Evolutionary conservation across 352 stramenopile genomes (phyloP).

Genomic region (Phytophthora pistaciae): DNA sequence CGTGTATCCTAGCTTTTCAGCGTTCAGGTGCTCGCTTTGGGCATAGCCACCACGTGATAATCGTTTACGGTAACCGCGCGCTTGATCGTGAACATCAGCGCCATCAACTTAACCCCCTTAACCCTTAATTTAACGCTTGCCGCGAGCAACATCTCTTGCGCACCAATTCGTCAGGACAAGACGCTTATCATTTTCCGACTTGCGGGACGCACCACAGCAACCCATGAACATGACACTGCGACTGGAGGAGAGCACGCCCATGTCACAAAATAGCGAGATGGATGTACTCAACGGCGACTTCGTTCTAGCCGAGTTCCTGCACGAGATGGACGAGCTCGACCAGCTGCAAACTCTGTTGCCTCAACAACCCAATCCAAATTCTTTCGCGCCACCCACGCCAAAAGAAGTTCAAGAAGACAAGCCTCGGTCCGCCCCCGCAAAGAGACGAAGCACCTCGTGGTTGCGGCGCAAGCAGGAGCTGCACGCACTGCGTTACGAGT

Average conservation of each 20-base stretch:
- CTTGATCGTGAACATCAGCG: no score
- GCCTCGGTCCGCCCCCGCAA: not conserved
- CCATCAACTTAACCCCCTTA: not conserved
- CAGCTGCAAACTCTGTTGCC: not conserved
- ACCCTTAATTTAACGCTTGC: no score
- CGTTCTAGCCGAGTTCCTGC: constrained; percentile 15
- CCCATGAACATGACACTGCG: not conserved
- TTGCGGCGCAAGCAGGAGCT: constrained; percentile 22
- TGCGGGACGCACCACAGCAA: constrained; percentile 3
- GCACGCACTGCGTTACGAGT: constrained; percentile 7
- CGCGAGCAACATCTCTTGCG: not conserved
- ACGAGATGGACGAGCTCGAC: constrained; percentile 25
- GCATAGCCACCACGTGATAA: no score
- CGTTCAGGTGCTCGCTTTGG: no score
- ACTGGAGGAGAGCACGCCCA: not conserved
- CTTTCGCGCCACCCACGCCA: not conserved
- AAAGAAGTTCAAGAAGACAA: constrained; percentile 4
- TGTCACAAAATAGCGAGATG: not conserved
- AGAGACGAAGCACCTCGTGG: constrained; percentile 21
- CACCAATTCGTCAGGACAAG: not conserved
- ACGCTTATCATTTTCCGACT: constrained; percentile 15
- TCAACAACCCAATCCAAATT: not conserved
- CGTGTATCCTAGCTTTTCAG: no score
- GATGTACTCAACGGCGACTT: constrained; percentile 14
- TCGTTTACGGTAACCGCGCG: no score